A percentile compares a stretch with the other conserved stretches of the same genome.
These are phyloP conservation scores for Populus davidiana DNA, from an alignment of 345 rosid species.

Conservation along the genomic window DNA sequence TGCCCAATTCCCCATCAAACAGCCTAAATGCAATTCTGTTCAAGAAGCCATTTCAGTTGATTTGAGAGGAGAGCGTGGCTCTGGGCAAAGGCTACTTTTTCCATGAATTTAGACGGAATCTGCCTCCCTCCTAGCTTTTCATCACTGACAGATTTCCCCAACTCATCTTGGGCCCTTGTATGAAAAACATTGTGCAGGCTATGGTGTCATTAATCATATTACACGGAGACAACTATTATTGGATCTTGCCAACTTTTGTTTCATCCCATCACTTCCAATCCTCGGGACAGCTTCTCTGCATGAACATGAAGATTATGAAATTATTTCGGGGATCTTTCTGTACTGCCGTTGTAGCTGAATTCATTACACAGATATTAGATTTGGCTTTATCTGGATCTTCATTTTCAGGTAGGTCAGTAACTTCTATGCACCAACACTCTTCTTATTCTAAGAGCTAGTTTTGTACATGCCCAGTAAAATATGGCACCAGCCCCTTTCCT, in stretches of 20 bases:
- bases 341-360: not conserved
- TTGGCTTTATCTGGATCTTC: not conserved
- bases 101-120: slow-evolving; percentile 2
- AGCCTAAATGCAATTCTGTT: too few species aligned
- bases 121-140: not conserved
- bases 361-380: not conserved
- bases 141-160: not conserved
- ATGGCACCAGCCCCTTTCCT: not conserved
- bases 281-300: not conserved
- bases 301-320: too few species aligned
- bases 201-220: not conserved
- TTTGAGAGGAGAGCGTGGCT: not conserved
- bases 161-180: not conserved
- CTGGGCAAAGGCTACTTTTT: not conserved
- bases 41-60: not conserved
- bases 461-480: too few species aligned
- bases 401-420: not conserved
- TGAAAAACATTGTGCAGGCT: not conserved
- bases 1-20: too few species aligned
- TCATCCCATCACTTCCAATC: slow-evolving; percentile 6
- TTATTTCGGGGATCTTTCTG: not conserved
- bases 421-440: not conserved
- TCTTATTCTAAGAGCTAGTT: not conserved
- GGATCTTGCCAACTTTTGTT: slow-evolving; percentile 2
- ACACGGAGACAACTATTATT: not conserved